phyloP scores from a whole-genome alignment of 176 grass and related monocot genomes.

The Secale cereale region DNA sequence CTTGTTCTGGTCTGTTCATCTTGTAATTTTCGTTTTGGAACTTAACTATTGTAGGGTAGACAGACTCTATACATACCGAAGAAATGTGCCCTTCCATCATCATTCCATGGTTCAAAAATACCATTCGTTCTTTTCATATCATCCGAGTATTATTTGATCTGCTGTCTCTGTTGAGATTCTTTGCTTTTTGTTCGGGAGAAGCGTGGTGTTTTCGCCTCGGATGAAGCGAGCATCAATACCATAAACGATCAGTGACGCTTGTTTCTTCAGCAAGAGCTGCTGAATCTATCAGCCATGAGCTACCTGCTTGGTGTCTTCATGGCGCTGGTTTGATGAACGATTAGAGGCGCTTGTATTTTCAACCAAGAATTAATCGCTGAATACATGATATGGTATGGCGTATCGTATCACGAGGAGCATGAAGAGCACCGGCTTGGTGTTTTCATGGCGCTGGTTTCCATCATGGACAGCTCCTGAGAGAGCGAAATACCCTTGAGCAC shows the following conservation, averaged over 20 bases:
- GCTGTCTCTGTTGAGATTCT: background rate
- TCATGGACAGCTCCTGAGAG: slow-evolving; percentile 54
- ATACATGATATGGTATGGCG: too few relatives aligned
- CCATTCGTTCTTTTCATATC: background rate
- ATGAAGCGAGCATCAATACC: background rate
- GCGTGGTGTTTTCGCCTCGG: too few relatives aligned
- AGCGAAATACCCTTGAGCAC: slow-evolving; percentile 54
- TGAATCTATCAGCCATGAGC: background rate
- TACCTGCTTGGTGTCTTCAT: background rate
- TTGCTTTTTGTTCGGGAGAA: background rate
- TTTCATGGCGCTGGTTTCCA: slow-evolving; percentile 71
- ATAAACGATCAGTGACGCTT: background rate
- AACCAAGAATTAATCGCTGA: background rate
- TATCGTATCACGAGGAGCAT: slow-evolving; percentile 38
- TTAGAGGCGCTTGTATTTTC: background rate
- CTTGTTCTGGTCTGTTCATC: background rate
- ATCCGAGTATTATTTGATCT: background rate
- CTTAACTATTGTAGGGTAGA: slow-evolving; percentile 29
- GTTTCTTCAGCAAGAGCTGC: background rate
- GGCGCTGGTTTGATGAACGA: too few relatives aligned
- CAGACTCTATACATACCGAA: slow-evolving; percentile 33
- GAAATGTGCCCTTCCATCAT: background rate
- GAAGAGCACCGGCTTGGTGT: slow-evolving; percentile 49
- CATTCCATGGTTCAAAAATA: background rate
- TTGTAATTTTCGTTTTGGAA: slow-evolving; percentile 31